Percentiles rank a stretch among this genome's conserved stretches.
Evolutionary conservation across 805 yeast species (phyloP).

Genomic region (Lipomyces sp.): DNA sequence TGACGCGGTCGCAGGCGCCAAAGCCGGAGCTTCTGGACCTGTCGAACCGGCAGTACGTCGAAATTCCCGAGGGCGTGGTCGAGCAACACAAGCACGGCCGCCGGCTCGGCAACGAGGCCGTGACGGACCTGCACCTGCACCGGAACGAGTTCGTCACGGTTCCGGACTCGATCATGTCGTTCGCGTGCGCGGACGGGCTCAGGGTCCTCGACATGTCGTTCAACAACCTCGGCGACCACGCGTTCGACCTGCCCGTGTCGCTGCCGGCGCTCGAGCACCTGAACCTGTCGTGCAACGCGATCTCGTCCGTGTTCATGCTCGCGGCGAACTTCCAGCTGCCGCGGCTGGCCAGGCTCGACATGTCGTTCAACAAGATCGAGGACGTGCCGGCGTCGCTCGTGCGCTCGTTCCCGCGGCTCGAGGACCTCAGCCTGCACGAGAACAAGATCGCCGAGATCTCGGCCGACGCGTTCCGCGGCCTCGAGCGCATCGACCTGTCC

Average conservation of each 20-base stretch:
- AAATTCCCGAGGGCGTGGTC: conserved; percentile 7
- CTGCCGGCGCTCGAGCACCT: conserved; percentile 8
- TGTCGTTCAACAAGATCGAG: conserved; percentile 22
- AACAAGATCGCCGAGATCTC: conserved; percentile 18
- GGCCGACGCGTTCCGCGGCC: conserved; percentile 18
- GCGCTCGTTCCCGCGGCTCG: conserved; percentile 18
- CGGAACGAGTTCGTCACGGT: conserved; percentile 16
- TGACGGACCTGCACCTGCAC: conserved; percentile 11
- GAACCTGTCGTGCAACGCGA: conserved; percentile 19
- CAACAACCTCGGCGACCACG: conserved; percentile 17
- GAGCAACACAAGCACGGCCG: conserved; percentile 19
- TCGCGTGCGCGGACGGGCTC: conserved; percentile 23
- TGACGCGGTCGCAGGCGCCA: conserved; percentile 2
- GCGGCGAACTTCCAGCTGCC: conserved; percentile 18
- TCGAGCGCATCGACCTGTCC: conserved; percentile 24
- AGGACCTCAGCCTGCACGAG: conserved; percentile 25
- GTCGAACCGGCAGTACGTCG: conserved; percentile 13
- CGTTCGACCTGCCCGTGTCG: conserved; percentile 14
- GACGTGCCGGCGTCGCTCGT: conserved; percentile 19
- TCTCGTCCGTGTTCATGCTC: conserved; percentile 7
- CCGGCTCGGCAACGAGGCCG: conserved; percentile 8
- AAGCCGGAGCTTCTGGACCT: conserved; percentile 15
- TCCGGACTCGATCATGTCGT: conserved; percentile 12
- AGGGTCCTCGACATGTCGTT: conserved; percentile 18
- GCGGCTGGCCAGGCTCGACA: conserved; percentile 10